Evolutionary conservation across 2,329 filamentous ascomycete species (phyloP), one percentile per base, ranked within the genome.

Genomic region (Colletotrichum sp.): DNA sequence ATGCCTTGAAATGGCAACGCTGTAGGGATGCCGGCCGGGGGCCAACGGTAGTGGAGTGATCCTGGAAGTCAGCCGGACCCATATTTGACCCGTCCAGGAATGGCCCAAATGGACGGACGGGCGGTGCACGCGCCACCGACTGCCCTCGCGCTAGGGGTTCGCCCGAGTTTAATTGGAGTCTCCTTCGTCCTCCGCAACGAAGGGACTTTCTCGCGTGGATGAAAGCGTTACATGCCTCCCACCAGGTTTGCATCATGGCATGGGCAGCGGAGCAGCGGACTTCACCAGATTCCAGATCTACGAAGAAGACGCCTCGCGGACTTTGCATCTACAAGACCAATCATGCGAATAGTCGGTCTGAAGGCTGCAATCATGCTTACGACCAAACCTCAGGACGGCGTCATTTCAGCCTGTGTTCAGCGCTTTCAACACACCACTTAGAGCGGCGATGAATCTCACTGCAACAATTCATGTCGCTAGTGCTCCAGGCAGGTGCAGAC

Each of bases 51-150:
- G 34, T 52, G 44, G 44, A 52, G 44, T 4, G 44, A 52, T 52
- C 44, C 44, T 52, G 72, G 65, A 74, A 64, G 65, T 69, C 74
- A 76, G 64, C n/a, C 34, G 18, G 65, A 12, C 60, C 74, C 71
- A 74, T 55, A 60, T 60, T 66, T 65, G 65, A 24, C 64, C 74
- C 70, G 74, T 52, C 30, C 39, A 39, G 70, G 64, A 52, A 68
- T 65, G 64, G 26, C 52, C 26, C n/a, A 28, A 26, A 64, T n/a
- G 13, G 36, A 52, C 21, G 26, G 30, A 49, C n/a, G 44, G 44
- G n/a, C 44, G 44, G 28, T 12, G 62, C 52, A 67, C 68, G 36
- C 24, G 30, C 72, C 72, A 66, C 16, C 10, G 2, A 15, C 34
- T 65, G 68, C 34, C 26, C 59, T 59, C 32, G 9, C 67, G 44